Conservation (phyloP, 2,329 filamentous ascomycete genomes). For the Stemphylium vesicarium region DNA sequence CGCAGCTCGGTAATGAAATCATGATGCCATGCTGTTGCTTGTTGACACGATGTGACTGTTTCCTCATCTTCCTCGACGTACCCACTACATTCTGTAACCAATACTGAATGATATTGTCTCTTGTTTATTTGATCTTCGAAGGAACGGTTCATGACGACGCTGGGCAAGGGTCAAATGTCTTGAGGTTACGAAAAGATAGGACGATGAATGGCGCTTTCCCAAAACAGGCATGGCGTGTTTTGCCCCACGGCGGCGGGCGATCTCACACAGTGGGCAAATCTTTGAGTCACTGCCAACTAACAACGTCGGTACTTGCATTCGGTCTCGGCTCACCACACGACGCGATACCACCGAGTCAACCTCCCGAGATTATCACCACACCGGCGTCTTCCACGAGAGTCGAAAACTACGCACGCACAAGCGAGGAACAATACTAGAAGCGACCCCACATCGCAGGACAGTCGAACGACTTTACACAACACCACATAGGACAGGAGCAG, state of each 20-base stretch:
- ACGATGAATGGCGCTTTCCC: background rate
- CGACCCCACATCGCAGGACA: constrained; percentile 9
- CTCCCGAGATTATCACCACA: background rate
- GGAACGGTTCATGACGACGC: too few species aligned
- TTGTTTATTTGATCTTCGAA: too few species aligned
- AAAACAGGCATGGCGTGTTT: constrained; percentile 1
- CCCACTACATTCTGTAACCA: background rate
- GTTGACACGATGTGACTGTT: background rate
- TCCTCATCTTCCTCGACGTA: too few species aligned
- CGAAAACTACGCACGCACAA: background rate
- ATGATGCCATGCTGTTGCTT: constrained; percentile 1
- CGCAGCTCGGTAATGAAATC: background rate
- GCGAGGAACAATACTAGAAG: background rate
- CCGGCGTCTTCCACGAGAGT: background rate
- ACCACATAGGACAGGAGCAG: constrained; percentile 14
- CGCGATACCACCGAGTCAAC: background rate
- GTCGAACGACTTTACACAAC: constrained; percentile 9
- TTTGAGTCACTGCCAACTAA: constrained; percentile 29
- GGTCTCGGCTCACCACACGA: constrained; percentile 1
- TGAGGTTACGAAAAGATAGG: background rate
- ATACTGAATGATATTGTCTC: too few species aligned
- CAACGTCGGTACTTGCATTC: constrained; percentile 8
- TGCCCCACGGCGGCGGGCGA: constrained; percentile 24
- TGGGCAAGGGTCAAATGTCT: too few species aligned
- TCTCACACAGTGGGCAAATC: constrained; percentile 33